phyloP scores from a whole-genome alignment of 805 yeast species.

The Cyberlindnera misumaiensis region DNA sequence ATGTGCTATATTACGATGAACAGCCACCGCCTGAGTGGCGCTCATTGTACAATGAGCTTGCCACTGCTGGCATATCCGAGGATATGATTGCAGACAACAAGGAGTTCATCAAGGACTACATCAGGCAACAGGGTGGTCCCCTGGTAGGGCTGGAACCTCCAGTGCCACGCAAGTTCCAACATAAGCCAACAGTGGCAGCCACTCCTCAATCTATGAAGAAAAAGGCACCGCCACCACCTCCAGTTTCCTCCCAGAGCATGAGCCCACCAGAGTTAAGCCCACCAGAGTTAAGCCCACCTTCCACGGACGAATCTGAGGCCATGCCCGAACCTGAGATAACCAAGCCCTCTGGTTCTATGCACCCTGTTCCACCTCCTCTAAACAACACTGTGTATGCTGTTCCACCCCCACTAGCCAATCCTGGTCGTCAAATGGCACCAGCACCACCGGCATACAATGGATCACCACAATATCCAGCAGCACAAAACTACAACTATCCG shows the following conservation, averaged over 20 bases:
- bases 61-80: slow-evolving; percentile 72
- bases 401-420: slow-evolving; percentile 18
- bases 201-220: slow-evolving; percentile 28
- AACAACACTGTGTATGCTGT: slow-evolving; percentile 14
- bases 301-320: slow-evolving; percentile 1
- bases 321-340: not conserved
- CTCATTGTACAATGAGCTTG: slow-evolving; percentile 62
- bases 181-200: slow-evolving; percentile 25
- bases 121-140: slow-evolving; percentile 68
- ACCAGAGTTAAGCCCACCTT: slow-evolving; percentile 9
- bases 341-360: slow-evolving; percentile 7
- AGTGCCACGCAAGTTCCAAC: slow-evolving; percentile 55
- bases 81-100: slow-evolving; percentile 86
- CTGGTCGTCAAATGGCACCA: slow-evolving; percentile 2
- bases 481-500: not conserved
- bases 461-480: slow-evolving; percentile 1
- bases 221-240: slow-evolving; percentile 39
- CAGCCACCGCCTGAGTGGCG: slow-evolving; percentile 85
- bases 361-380: slow-evolving; percentile 24
- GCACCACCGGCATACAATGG: slow-evolving; percentile 4
- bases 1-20: slow-evolving; percentile 65
- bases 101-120: slow-evolving; percentile 74
- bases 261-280: slow-evolving; percentile 4
- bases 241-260: slow-evolving; percentile 18
- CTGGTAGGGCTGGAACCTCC: slow-evolving; percentile 83